Evolutionary conservation across 768 basidiomycete genomes (phyloP).

Genomic region (Termitomyces sp.): DNA sequence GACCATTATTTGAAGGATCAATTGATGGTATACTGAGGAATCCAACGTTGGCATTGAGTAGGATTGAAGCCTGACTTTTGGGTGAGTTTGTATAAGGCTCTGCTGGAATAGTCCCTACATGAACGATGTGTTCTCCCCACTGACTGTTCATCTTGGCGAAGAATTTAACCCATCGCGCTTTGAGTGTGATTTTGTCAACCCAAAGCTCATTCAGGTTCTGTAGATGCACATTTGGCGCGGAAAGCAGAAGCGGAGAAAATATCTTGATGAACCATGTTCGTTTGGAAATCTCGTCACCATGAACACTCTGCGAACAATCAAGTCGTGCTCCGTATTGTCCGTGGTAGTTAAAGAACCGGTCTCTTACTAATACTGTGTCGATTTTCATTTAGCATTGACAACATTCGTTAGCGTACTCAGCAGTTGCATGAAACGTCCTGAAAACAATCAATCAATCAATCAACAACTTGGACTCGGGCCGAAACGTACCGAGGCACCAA

Average conservation of each 20-base stretch:
- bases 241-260: slow-evolving; percentile 37
- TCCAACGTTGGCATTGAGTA: slow-evolving; percentile 44
- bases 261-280: slow-evolving; percentile 43
- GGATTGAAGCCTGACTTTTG: slow-evolving; percentile 36
- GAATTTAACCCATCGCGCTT: slow-evolving; percentile 33
- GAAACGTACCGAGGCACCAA: slow-evolving; percentile 8
- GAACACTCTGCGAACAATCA: slow-evolving; percentile 21
- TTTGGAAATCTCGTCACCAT: background rate
- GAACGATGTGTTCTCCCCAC: slow-evolving; percentile 8
- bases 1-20: slow-evolving; percentile 25
- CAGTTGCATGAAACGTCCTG: slow-evolving; percentile 3
- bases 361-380: slow-evolving; percentile 1
- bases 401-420: background rate
- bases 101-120: slow-evolving; percentile 14
- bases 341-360: slow-evolving; percentile 34
- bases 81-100: slow-evolving; percentile 24
- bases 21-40: slow-evolving; percentile 44
- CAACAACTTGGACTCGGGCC: background rate
- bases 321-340: slow-evolving; percentile 41
- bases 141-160: slow-evolving; percentile 27
- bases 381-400: no score
- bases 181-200: slow-evolving; percentile 37
- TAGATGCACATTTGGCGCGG: slow-evolving; percentile 37
- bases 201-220: slow-evolving; percentile 38
- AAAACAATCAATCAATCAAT: background rate